These are phyloP conservation scores for Colletotrichum spaethianum DNA, from an alignment of 2,329 filamentous ascomycete genomes.

Conservation along the genomic window DNA sequence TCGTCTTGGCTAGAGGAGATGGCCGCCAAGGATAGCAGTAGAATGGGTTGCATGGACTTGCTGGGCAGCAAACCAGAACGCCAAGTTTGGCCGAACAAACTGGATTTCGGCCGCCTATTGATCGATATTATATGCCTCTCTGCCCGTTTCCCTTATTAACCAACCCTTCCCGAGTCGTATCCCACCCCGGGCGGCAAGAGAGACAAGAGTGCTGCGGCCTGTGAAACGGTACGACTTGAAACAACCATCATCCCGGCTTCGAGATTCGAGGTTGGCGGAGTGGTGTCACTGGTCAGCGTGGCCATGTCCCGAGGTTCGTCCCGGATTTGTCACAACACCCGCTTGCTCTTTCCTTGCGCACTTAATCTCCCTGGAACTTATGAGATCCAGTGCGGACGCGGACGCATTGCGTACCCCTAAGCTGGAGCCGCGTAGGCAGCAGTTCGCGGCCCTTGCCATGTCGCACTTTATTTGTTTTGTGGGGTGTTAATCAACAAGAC, in stretches of 20 bases:
- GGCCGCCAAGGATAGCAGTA: neutral
- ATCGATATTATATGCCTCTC: constrained; percentile 3
- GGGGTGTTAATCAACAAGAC: neutral
- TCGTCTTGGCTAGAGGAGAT: constrained; percentile 14
- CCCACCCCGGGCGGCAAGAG: neutral
- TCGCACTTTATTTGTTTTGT: neutral
- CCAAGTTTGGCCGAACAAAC: constrained; percentile 8
- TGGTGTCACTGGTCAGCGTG: neutral
- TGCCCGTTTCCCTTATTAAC: neutral
- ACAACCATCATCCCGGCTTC: constrained; percentile 1
- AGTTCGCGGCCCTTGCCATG: neutral
- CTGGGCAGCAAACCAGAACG: constrained; percentile 9
- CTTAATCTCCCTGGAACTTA: constrained; percentile 2
- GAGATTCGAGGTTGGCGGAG: neutral
- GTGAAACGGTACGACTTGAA: neutral
- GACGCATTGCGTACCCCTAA: constrained; percentile 4
- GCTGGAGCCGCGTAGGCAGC: constrained; percentile 7
- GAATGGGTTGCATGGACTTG: constrained; percentile 1
- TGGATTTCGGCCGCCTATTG: neutral
- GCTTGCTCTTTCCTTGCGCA: neutral
- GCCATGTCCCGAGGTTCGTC: neutral
- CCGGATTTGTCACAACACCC: neutral
- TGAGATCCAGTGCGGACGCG: neutral
- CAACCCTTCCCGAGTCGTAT: neutral
- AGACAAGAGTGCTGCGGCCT: neutral